Conservation (phyloP, 805 yeast genomes). For the Yarrowia yakushimensis region DNA sequence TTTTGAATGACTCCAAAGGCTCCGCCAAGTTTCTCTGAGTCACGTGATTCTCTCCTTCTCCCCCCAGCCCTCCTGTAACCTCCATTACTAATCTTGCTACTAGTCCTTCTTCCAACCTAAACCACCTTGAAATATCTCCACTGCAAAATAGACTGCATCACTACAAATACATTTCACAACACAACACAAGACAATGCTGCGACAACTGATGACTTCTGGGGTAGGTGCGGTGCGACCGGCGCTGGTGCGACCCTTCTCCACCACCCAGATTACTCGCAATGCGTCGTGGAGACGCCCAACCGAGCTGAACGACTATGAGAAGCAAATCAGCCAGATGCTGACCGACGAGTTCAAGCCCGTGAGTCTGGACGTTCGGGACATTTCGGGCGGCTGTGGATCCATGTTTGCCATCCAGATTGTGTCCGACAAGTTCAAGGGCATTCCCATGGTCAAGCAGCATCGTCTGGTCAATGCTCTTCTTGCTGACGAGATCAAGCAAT, state of each 20-base stretch:
- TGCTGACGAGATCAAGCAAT: conserved; percentile 77
- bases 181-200: conserved; percentile 1
- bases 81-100: no score
- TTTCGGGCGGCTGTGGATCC: conserved; percentile 96
- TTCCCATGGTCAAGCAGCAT: conserved; percentile 87
- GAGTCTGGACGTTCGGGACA: conserved; percentile 65
- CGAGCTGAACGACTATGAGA: conserved; percentile 59
- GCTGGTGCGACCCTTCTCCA: conserved; percentile 1
- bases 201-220: conserved; percentile 2
- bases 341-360: conserved; percentile 56
- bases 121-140: conserved; percentile 4
- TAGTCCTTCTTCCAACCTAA: no score
- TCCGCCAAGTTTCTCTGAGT: neutral
- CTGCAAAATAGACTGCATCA: neutral
- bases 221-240: neutral
- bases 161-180: neutral
- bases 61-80: no score
- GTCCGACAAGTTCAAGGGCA: conserved; percentile 69
- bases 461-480: conserved; percentile 77
- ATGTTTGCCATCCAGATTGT: conserved; percentile 88
- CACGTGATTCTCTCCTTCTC: neutral
- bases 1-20: no score
- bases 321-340: conserved; percentile 56
- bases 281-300: conserved; percentile 25
- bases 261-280: conserved; percentile 5